These are phyloP conservation scores for Hordeum vulgare DNA, from an alignment of 176 grass and related monocot species.

Conservation along the genomic window DNA sequence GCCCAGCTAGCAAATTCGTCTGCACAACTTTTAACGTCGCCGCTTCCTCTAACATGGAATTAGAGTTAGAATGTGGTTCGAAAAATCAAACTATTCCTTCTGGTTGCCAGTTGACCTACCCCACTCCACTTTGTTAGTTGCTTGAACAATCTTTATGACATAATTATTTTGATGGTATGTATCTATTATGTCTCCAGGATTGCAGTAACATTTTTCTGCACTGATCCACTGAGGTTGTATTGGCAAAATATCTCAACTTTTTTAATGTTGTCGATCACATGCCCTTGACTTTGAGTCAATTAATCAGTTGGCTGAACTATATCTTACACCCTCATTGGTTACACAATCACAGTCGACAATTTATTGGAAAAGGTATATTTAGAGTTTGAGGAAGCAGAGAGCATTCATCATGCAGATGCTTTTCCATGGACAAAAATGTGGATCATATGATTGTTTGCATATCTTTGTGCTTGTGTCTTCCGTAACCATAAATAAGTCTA, in stretches of 20 bases:
- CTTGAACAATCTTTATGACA: neutral
- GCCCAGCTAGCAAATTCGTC: neutral
- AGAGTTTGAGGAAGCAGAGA: neutral
- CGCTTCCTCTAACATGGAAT: neutral
- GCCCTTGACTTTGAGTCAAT: neutral
- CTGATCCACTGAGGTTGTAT: neutral
- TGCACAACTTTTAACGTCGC: neutral
- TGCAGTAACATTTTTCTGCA: neutral
- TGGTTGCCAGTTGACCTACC: neutral
- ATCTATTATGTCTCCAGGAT: neutral
- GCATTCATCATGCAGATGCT: neutral
- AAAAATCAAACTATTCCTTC: neutral
- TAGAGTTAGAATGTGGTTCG: neutral
- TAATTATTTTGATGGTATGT: neutral
- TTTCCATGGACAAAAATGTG: neutral
- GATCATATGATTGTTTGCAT: conserved; percentile 8
- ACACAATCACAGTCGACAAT: neutral
- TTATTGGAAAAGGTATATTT: neutral
- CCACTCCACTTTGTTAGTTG: neutral
- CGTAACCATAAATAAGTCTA: neutral
- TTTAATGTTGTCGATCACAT: neutral
- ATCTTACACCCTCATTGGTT: neutral
- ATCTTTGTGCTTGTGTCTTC: neutral
- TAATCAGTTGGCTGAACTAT: neutral
- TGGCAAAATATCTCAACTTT: neutral